Conservation (phyloP, 441 rosid species). For the Adansonia gregorii region DNA sequence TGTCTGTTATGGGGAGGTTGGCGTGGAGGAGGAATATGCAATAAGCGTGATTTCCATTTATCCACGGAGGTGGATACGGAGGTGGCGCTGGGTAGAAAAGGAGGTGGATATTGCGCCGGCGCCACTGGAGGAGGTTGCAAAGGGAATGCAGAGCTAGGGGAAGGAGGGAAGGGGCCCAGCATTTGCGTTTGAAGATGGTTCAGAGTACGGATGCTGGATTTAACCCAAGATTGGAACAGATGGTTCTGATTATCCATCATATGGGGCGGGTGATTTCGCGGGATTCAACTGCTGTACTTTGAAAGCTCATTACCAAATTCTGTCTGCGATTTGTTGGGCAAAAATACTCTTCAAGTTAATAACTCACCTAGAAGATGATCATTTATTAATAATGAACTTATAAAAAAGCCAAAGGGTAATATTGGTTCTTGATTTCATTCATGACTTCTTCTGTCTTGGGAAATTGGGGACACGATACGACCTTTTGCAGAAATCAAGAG, state of each 20-base stretch:
- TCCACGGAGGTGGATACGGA: constrained; percentile 45
- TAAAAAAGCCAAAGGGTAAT: no score
- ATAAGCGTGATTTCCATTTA: constrained; percentile 67
- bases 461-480: no score
- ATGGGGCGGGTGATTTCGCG: background rate
- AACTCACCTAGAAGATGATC: no score
- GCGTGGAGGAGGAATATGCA: constrained; percentile 78
- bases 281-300: background rate
- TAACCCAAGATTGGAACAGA: constrained; percentile 42
- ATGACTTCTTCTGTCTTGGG: no score
- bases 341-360: no score
- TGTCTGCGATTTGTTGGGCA: no score
- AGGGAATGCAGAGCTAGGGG: constrained; percentile 83
- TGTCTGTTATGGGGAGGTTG: constrained; percentile 79
- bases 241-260: constrained; percentile 33
- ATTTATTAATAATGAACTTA: no score
- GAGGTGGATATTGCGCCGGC: constrained; percentile 52
- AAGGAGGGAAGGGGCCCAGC: constrained; percentile 74
- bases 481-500: no score
- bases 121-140: constrained; percentile 86
- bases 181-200: constrained; percentile 54
- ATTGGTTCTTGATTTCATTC: no score
- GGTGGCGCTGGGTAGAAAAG: background rate
- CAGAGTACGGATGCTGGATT: constrained; percentile 61
- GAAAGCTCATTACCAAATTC: no score